Conservation (phyloP, 306 rosid species). For the Senna siamea region DNA sequence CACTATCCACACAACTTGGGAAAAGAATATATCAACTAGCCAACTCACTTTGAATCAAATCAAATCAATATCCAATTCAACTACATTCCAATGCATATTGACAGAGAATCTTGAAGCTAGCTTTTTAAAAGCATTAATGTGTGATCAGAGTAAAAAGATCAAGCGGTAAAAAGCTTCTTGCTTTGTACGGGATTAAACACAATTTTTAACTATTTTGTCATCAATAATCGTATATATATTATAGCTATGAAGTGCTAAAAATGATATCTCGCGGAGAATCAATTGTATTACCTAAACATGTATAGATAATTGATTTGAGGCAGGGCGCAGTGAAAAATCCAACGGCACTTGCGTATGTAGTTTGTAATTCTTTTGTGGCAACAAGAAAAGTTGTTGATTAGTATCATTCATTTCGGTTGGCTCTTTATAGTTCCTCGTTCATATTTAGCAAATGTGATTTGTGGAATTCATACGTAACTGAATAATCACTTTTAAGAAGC, state of each 20-base stretch:
- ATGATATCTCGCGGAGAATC: no score
- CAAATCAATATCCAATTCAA: not conserved
- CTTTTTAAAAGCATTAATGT: not conserved
- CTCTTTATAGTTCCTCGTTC: slow-evolving; percentile 12
- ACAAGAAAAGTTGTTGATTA: not conserved
- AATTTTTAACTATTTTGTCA: not conserved
- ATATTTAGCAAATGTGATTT: slow-evolving; percentile 33
- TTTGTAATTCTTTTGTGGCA: not conserved
- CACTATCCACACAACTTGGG: not conserved
- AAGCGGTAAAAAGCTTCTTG: not conserved
- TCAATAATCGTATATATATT: not conserved
- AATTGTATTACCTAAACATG: not conserved
- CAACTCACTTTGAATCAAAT: not conserved
- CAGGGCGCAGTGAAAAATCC: not conserved
- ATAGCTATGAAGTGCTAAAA: not conserved
- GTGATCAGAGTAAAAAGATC: not conserved
- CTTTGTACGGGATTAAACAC: not conserved
- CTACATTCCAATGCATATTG: not conserved
- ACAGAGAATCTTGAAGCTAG: not conserved
- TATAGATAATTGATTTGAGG: not conserved
- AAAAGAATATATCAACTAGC: not conserved
- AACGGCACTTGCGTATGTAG: not conserved
- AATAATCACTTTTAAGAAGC: slow-evolving; percentile 28
- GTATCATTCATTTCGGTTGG: not conserved
- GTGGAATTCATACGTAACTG: slow-evolving; percentile 43